Evolutionary conservation across 2,329 filamentous ascomycete genomes (phyloP), one percentile per base, ranked within the genome.

Genomic region (Periconia macrospinosa): DNA sequence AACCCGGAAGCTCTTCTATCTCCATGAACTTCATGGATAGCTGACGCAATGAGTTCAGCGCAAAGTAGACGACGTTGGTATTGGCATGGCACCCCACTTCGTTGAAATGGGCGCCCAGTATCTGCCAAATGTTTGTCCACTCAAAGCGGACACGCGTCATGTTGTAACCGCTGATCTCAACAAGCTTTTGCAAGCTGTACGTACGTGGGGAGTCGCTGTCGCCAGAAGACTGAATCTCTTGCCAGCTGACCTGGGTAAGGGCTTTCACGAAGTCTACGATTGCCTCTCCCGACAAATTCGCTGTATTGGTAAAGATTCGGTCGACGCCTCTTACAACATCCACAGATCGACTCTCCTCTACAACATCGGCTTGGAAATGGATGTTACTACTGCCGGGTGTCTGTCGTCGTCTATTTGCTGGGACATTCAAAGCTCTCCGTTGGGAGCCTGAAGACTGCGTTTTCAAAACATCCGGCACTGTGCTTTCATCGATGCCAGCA

Each of bases 111-210:
- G 96, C 90, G 14, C 94, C 94, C n/a, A 99, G 83, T 1, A 99
- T 90, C 58, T 90, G 90, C 94, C 94, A 99, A 55, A 99, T 96
- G 65, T 89, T 93, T 13, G 90, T 95, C 94, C 94, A 99, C 72
- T 99, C 94, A 66, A 97, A 97, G 66, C 94, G 89, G 35, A 99
- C 93, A 80, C 94, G 87, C 54, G 91, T 92, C 94, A 99, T 99
- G 78, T 99, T 99, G 84, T 99, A 99, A 75, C 96, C 97, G 73
- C 91, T 96, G 74, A 99, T 97, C 75, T 99, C 94, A 15, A 99
- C 95, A 58, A 99, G 85, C 75, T 99, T 99, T 70, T 99, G 94
- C 57, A 99, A 79, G 77, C 92, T 97, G 81, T 97, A 99, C 9
- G 93, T 99, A 50, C 95, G 86, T 11, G 94, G 94, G 19, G 91